Evolutionary conservation across 305 asterid species (phyloP), one percentile per base, ranked within the genome.

Genomic region (Petunia hybrid): DNA sequence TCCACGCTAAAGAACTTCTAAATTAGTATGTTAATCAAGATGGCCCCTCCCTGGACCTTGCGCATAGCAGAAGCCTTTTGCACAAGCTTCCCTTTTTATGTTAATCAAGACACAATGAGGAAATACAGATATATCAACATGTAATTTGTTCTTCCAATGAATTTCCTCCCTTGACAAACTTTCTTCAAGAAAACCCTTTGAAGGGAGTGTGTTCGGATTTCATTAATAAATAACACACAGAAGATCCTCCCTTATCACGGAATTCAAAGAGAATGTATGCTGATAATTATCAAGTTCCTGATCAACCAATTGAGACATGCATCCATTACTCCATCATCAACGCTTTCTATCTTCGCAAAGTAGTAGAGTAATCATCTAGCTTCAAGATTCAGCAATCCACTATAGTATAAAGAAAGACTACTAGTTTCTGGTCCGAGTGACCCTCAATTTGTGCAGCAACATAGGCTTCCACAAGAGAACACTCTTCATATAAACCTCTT

Each of bases 271-370:
- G 42, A 73, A 73, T 7, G 63, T 13, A 36, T 74, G 38, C 64
- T 8, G 78, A 53, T 13, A 45, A 74, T 74, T 36, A 71, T 31
- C 14, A 51, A 53, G 78, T 53, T 74, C 78, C 64, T 6, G 48
- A 74, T 74, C 78, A 53, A 14, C 38, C 63, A 53, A 73, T 53
- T 51, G 64, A 56, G 64, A 3, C 48, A 36, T 73, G 78, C 78
- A 74, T 74, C 64, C 78, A 53, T 74, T 53, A 53, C 14, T 36
- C 36, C 78, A 74, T 71, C 9, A 71, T 71, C 77, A 46, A 22
- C 3, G 61, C 1, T 71, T 71, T 48, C 62, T 41, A 36, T 73
- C 78, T 73, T 51, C 62, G 9, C 64, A 73, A 73, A 73, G 78
- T 63, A 73, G 14, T 73, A 36, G 46, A 36, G 5, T 35, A 40